Conservation (phyloP, 164 flowering plant species). For the Liriodendron chinense region DNA sequence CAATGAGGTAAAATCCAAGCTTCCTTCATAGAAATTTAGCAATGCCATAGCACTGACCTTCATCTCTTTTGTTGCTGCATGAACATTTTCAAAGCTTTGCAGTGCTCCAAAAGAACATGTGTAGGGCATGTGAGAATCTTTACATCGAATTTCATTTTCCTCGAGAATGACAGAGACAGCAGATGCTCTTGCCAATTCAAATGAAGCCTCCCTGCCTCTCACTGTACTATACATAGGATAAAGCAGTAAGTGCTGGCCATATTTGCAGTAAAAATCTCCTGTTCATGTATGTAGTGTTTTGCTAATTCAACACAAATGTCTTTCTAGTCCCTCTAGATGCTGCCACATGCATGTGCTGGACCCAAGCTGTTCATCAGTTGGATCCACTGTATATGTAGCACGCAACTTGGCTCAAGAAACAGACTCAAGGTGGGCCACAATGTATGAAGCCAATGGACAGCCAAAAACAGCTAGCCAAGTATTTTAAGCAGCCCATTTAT, state of each 20-base stretch:
- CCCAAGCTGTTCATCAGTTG: neutral
- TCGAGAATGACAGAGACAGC: constrained; percentile 31
- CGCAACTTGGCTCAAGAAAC: too few relatives aligned
- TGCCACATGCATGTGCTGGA: neutral
- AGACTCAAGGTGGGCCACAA: too few relatives aligned
- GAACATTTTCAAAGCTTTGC: constrained; percentile 26
- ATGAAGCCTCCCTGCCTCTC: constrained; percentile 40
- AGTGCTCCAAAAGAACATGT: constrained; percentile 25
- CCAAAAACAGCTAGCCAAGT: too few relatives aligned
- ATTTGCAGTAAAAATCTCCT: neutral
- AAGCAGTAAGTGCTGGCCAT: neutral
- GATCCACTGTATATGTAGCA: neutral
- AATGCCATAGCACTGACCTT: constrained; percentile 30
- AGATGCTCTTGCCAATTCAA: constrained; percentile 40
- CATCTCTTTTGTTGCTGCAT: constrained; percentile 24
- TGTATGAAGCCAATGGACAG: too few relatives aligned
- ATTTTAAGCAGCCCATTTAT: too few relatives aligned
- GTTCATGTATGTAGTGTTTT: too few relatives aligned
- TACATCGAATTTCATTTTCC: constrained; percentile 28
- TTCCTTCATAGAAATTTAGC: neutral
- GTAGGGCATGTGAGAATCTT: constrained; percentile 28
- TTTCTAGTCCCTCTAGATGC: neutral
- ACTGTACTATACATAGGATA: constrained; percentile 29
- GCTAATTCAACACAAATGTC: neutral
- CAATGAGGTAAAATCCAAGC: neutral